These are phyloP conservation scores for Aschersonia sp. DNA, from an alignment of 2,329 filamentous ascomycete species.

Conservation along the genomic window DNA sequence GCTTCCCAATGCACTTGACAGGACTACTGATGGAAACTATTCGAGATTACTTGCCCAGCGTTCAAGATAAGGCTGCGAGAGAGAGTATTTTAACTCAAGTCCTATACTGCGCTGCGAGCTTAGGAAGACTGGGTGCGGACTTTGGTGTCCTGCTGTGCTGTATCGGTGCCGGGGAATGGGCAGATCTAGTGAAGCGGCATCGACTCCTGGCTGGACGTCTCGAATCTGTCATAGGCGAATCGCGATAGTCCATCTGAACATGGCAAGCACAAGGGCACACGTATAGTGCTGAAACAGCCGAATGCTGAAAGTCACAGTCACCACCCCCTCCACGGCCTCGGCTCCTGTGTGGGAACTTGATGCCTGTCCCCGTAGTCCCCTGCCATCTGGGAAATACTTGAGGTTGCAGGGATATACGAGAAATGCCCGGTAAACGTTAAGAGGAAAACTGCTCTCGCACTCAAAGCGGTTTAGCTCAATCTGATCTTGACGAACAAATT, in stretches of 20 bases:
- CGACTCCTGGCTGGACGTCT: conserved; percentile 67
- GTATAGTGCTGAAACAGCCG: too few species aligned
- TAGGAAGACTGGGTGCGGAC: conserved; percentile 80
- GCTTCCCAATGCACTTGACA: conserved; percentile 73
- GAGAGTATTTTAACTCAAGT: conserved; percentile 89
- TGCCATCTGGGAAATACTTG: too few species aligned
- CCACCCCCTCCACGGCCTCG: too few species aligned
- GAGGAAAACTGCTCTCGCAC: too few species aligned
- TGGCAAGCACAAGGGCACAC: too few species aligned
- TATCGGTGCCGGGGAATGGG: conserved; percentile 55
- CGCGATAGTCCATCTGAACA: conserved; percentile 7
- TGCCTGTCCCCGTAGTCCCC: too few species aligned
- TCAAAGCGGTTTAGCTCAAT: too few species aligned
- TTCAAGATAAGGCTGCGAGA: conserved; percentile 63
- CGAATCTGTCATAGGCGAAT: conserved; percentile 50
- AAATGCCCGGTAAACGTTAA: too few species aligned
- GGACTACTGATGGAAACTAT: conserved; percentile 68
- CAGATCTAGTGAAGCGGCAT: conserved; percentile 78
- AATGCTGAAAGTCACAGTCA: too few species aligned
- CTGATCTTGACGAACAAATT: too few species aligned
- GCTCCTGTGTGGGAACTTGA: too few species aligned
- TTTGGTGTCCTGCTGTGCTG: conserved; percentile 74
- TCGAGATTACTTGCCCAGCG: conserved; percentile 61
- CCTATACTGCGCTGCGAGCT: conserved; percentile 79
- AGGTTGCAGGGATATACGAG: too few species aligned